Conservation (phyloP, 768 basidiomycete genomes). For the Mycena epipterygia region DNA sequence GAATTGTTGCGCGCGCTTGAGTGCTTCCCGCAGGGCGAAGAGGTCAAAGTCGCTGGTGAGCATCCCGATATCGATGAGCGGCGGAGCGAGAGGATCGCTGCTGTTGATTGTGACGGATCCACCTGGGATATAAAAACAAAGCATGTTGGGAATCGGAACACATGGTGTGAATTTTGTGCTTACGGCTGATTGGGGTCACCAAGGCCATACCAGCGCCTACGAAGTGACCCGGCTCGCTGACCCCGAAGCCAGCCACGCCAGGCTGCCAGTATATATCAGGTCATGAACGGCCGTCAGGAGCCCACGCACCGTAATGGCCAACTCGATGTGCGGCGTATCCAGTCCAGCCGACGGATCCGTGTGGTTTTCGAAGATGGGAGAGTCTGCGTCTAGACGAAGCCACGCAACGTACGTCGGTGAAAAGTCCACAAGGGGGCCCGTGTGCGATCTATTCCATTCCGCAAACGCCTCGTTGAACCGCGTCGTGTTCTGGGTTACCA, state of each 20-base stretch:
- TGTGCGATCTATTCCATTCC: neutral
- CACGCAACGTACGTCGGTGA: neutral
- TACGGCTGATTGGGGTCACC: neutral
- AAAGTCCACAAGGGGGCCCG: neutral
- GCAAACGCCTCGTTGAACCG: conserved; percentile 7
- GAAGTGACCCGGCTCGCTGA: neutral
- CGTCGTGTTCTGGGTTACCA: conserved; percentile 29
- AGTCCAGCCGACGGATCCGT: neutral
- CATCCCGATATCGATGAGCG: conserved; percentile 61
- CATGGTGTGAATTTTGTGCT: neutral
- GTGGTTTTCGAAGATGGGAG: neutral
- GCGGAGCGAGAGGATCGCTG: conserved; percentile 53
- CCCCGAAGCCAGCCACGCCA: neutral
- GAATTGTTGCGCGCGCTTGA: neutral
- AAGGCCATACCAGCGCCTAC: neutral
- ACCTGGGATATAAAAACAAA: conserved; percentile 31
- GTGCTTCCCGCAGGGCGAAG: conserved; percentile 32
- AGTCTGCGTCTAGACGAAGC: neutral
- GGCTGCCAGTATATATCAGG: no score
- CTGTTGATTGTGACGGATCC: conserved; percentile 47
- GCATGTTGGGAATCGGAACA: neutral
- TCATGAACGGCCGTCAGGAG: no score
- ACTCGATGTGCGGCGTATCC: no score
- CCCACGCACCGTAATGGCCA: neutral
- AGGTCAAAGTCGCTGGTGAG: conserved; percentile 40